These are phyloP conservation scores for Umbelopsis ramanniana DNA, from an alignment of 192 early-diverging fungal species.

Conservation along the genomic window DNA sequence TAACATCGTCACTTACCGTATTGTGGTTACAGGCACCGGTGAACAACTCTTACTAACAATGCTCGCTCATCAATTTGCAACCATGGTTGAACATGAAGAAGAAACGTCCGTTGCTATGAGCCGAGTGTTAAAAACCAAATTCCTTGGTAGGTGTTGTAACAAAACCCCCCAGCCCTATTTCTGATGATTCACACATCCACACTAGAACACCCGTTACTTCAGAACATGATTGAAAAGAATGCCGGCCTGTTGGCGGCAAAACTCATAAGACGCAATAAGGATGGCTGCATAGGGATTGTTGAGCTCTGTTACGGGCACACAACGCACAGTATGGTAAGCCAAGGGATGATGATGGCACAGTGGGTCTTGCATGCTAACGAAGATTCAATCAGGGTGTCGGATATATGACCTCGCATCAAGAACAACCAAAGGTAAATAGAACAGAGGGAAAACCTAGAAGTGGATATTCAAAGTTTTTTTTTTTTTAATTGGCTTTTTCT, in stretches of 20 bases:
- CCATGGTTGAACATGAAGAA: slow-evolving; percentile 27
- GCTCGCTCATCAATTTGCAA: slow-evolving; percentile 65
- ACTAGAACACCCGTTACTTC: slow-evolving; percentile 37
- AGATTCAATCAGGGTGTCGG: background rate
- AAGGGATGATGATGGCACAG: background rate
- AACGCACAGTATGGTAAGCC: slow-evolving; percentile 70
- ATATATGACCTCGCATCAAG: slow-evolving; percentile 4
- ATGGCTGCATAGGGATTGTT: slow-evolving; percentile 23
- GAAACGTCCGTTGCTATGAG: slow-evolving; percentile 30
- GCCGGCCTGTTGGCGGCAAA: slow-evolving; percentile 41
- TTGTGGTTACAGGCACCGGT: slow-evolving; percentile 64
- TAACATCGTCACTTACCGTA: background rate
- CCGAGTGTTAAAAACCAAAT: slow-evolving; percentile 32
- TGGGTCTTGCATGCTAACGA: background rate
- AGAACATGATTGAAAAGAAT: slow-evolving; percentile 35
- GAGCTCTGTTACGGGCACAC: slow-evolving; percentile 77
- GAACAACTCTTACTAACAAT: slow-evolving; percentile 85
- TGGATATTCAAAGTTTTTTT: background rate
- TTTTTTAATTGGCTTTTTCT: background rate
- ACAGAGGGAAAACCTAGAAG: background rate
- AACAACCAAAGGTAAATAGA: background rate
- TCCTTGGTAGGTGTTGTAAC: slow-evolving; percentile 21
- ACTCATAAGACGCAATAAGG: background rate
- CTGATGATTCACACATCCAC: background rate
- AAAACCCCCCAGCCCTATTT: too few relatives aligned